Percentiles rank a stretch among this genome's conserved stretches.
Conservation (phyloP, 371 early-diverging fungal genomes). For the Dichotomocladium elegans region DNA sequence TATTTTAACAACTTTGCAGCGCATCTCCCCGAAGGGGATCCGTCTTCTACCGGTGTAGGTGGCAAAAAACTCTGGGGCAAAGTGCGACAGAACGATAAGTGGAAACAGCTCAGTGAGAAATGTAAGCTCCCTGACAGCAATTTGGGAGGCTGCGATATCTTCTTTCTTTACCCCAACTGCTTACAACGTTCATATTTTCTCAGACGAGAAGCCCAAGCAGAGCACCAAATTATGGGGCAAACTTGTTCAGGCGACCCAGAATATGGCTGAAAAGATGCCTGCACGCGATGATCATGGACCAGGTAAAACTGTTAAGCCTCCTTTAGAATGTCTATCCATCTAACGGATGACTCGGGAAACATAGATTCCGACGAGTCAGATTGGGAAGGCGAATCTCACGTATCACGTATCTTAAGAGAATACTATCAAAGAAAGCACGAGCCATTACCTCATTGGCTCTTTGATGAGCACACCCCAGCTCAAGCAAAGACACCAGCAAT, state of each 20-base stretch:
- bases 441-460: slow-evolving; percentile 22
- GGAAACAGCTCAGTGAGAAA: slow-evolving; percentile 39
- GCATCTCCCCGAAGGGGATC: slow-evolving; percentile 23
- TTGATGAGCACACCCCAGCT: slow-evolving; percentile 10
- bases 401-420: slow-evolving; percentile 47
- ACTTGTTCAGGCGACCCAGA: slow-evolving; percentile 54
- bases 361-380: slow-evolving; percentile 38
- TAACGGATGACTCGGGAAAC: background rate
- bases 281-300: slow-evolving; percentile 17
- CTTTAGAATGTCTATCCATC: background rate
- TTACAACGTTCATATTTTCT: background rate
- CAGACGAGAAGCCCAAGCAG: slow-evolving; percentile 31
- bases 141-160: background rate
- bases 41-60: background rate
- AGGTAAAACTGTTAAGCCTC: background rate
- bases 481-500: too few relatives aligned
- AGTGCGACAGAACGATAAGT: slow-evolving; percentile 44
- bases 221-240: slow-evolving; percentile 52
- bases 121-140: slow-evolving; percentile 19
- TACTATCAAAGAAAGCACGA: slow-evolving; percentile 39
- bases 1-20: slow-evolving; percentile 44
- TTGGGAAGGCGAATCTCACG: slow-evolving; percentile 55
- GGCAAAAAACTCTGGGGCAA: slow-evolving; percentile 48
- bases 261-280: slow-evolving; percentile 51
- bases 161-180: too few relatives aligned